A percentile compares a stretch with the other conserved stretches of the same genome.
Evolutionary conservation across 2,329 filamentous ascomycete species (phyloP).

Genomic region (Alternaria triticimaculans): DNA sequence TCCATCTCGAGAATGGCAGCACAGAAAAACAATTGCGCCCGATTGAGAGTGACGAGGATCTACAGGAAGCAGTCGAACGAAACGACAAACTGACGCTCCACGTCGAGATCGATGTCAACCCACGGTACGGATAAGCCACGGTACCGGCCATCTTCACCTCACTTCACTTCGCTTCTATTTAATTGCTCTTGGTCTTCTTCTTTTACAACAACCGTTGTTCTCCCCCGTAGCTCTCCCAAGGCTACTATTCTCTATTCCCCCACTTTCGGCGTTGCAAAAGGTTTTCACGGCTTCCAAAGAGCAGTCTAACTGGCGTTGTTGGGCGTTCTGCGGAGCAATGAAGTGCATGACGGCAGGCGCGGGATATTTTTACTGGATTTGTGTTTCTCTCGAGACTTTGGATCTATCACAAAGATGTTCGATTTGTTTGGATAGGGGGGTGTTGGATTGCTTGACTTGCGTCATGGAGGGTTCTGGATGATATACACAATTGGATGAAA

Average conservation of each 20-base stretch:
- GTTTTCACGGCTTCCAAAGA: slow-evolving; percentile 10
- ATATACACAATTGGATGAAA: background rate
- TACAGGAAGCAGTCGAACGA: slow-evolving; percentile 75
- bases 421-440: background rate
- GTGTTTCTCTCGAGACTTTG: background rate
- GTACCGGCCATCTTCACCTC: background rate
- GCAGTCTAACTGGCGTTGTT: slow-evolving; percentile 7
- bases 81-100: too few relatives aligned
- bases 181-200: slow-evolving; percentile 7
- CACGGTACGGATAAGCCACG: background rate
- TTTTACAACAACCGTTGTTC: slow-evolving; percentile 1
- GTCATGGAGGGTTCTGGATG: background rate
- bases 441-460: background rate
- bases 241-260: slow-evolving; percentile 5
- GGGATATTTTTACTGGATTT: background rate
- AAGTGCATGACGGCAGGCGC: slow-evolving; percentile 2
- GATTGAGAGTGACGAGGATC: slow-evolving; percentile 83
- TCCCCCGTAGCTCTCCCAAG: background rate
- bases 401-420: background rate
- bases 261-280: slow-evolving; percentile 22
- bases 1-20: too few relatives aligned
- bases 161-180: background rate
- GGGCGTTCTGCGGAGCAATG: background rate
- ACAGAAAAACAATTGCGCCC: too few relatives aligned
- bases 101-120: too few relatives aligned